Evolutionary conservation across 1,139 yeast genomes (phyloP), one percentile per base, ranked within the genome.

Genomic region (Kurtzmaniella natalensis): DNA sequence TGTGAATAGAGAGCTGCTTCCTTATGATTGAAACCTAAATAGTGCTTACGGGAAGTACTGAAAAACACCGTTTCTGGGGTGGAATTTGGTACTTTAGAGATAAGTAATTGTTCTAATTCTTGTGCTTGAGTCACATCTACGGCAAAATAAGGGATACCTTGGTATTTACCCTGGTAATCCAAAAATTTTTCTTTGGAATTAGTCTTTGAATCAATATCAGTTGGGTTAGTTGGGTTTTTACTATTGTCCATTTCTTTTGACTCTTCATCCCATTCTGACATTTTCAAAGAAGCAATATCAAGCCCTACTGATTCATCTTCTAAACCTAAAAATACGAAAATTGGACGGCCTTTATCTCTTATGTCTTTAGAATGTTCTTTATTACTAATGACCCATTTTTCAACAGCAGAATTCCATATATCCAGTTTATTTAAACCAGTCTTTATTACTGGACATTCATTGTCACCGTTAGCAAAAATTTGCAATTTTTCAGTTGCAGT

Each of bases 61-160:
- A 49, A 64, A 36, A 51, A 61, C 35, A 55, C 43, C 43, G 47
- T 39, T 45, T 40, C 32, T 51, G 47, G 23, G 46, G 43, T 33
- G 21, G 37, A 33, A 18, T 36, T 35, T 32, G 46, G 36, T 2
- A 57, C 46, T 33, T 46, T 50, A 8, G 44, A 33, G 2, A 54
- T 37, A 17, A 69, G 43, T 13, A 50, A 38, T 4, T 53, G 38
- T 3, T 46, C 43, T 25, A 65, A 47, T 13, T 46, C 43, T 0
- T 59, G 52, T 16, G 59, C 39, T 16, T 53, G 48, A 4, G 81
- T 61, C 28, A 83, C 61, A 51, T 87, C 95, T 22, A 88, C 69
- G 0, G 89, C 95, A 59, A 76, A 88, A 47, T 77, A 76, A 1
- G 96, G 88, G 3, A 72, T 69, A 4, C 96, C 96, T 33, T 64